Base-by-base conservation (phyloP, 2,329 filamentous ascomycete species). In the Trichoderma atrobrunneum region DNA sequence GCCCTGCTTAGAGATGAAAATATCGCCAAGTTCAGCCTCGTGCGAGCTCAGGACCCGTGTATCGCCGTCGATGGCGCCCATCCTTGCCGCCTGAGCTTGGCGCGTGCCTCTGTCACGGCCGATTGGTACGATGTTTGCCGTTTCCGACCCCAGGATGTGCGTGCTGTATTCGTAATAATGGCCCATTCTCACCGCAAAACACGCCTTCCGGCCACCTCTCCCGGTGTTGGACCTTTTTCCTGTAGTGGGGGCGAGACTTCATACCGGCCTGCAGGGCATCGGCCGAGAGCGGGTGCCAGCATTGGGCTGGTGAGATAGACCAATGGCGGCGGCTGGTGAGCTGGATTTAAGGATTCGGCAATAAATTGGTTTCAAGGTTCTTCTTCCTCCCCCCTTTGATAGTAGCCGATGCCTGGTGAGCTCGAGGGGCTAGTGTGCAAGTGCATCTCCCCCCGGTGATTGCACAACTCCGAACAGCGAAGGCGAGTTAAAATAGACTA, bases 241-340 rank as follows among this genome's bases (percentile, higher is more conserved):
- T 28, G 8, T 24, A 32, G 57, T 43, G 67, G 66, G 66, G 39
- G 28, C 48, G 28, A 51, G 28, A 39, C 56, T 36, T 70, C 67
- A 34, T 36, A 34, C 57, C 57, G n/a, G n/a, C 21, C 66, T 69
- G 36, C 66, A 70, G 32, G n/a, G 56, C 56, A 70, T 70, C 67
- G 67, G 67, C 67, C 67, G 67, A 70, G 67, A 54, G 67, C 67
- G 67, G 67, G 67, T 62, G 57, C 66, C 57, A 70, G 66, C 57
- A 43, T 34, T 69, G 66, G 66, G 56, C 28, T 60, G 56, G 30
- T 30, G 26, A 30, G 65, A 60, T 51, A 26, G 56, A 26, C 65
- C 65, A 69, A 59, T 61, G 34, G n/a, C n/a, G 16, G 65, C 14
- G n/a, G 18, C 26, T 60, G 36, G 18, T 11, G 12, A 43, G 24